A percentile compares a stretch with the other conserved stretches of the same genome.
Evolutionary conservation across 768 basidiomycete genomes (phyloP).

Genomic region (Lactifluus volemus): DNA sequence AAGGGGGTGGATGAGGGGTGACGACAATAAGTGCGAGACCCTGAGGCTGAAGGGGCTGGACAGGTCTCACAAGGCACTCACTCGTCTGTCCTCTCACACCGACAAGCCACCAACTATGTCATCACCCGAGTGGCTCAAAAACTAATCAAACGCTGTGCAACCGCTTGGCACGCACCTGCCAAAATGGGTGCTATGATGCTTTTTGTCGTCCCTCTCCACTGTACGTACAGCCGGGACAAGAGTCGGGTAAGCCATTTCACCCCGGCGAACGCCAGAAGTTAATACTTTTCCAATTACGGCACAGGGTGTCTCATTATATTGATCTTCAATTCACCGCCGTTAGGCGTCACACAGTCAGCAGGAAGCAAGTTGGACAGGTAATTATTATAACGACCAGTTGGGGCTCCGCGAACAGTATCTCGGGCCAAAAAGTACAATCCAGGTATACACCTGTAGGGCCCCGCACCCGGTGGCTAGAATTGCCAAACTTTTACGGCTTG

Average conservation of each 20-base stretch:
- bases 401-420: not conserved
- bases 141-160: not conserved
- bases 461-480: constrained; percentile 1
- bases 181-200: constrained; percentile 1
- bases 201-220: not conserved
- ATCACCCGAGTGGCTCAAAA: not conserved
- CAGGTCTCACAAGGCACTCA: constrained; percentile 7
- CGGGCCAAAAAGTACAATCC: not conserved
- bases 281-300: constrained; percentile 11
- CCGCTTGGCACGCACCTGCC: constrained; percentile 3
- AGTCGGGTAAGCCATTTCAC: constrained; percentile 9
- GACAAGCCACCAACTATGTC: constrained; percentile 8
- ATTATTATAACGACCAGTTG: not conserved
- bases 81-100: not conserved
- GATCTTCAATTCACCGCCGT: constrained; percentile 15
- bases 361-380: not conserved
- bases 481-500: constrained; percentile 15
- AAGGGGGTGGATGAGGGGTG: not conserved
- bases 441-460: not conserved
- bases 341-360: not conserved
- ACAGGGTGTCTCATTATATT: constrained; percentile 3
- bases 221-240: not conserved
- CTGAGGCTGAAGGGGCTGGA: constrained; percentile 12
- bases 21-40: not conserved
- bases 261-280: constrained; percentile 14